These are phyloP conservation scores for Phycomyces nitens DNA, from an alignment of 192 early-diverging fungal genomes.

Conservation along the genomic window DNA sequence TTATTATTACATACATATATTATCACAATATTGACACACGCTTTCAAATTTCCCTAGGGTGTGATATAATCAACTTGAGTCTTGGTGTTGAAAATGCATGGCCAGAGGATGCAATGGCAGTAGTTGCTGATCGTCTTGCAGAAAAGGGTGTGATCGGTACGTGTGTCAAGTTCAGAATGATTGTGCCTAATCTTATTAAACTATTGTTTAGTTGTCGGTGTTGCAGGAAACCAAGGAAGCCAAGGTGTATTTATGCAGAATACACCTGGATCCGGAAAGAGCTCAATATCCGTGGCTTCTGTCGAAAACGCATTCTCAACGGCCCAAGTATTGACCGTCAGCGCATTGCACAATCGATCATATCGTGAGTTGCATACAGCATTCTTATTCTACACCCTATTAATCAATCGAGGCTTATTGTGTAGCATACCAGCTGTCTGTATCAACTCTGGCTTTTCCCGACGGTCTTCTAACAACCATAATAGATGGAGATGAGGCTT, in stretches of 20 bases:
- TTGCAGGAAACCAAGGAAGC: conserved; percentile 62
- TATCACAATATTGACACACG: not conserved
- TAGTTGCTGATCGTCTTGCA: conserved; percentile 51
- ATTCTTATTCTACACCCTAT: not conserved
- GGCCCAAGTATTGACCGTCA: conserved; percentile 30
- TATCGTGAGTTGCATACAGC: conserved; percentile 5
- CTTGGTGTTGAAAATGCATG: conserved; percentile 66
- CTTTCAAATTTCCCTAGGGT: conserved; percentile 7
- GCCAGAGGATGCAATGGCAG: conserved; percentile 59
- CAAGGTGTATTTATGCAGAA: conserved; percentile 56
- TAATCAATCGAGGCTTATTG: not conserved
- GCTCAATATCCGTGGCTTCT: conserved; percentile 58
- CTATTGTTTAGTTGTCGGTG: conserved; percentile 44
- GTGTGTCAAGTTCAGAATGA: not conserved
- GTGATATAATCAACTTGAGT: conserved; percentile 80
- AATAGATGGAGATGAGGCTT: conserved; percentile 32
- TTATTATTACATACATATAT: too few relatives aligned
- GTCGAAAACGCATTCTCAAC: conserved; percentile 40
- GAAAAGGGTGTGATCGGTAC: conserved; percentile 37
- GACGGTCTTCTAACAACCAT: conserved; percentile 29
- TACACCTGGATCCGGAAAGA: conserved; percentile 53
- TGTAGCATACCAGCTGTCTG: conserved; percentile 14
- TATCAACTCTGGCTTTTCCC: conserved; percentile 4
- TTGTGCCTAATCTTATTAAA: not conserved
- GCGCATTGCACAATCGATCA: conserved; percentile 4